Evolutionary conservation across 2,329 filamentous ascomycete species (phyloP), one percentile per base, ranked within the genome.

Genomic region (Lachnellula suecica): DNA sequence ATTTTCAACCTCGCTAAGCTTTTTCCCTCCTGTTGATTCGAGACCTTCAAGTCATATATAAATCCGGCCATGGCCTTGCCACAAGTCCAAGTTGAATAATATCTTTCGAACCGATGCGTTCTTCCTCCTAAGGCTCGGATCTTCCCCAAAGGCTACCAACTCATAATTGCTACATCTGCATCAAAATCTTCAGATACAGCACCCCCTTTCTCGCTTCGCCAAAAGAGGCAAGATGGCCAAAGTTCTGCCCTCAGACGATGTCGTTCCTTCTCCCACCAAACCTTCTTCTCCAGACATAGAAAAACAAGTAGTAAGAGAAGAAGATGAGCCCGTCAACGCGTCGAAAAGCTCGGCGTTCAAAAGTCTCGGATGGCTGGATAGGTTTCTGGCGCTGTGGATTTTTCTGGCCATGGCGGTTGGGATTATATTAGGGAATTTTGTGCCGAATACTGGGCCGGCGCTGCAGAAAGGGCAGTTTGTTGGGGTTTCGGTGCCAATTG

Each of bases 391-490:
- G 2, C 8, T 80, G 45, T 81, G 84, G 84, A 87, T 87, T 53
- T 73, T 87, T 42, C 72, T 87, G 1, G 81, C 83, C n/a, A 87
- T 88, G 79, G 75, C 74, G 8, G 70, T 85, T 23, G 84, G 84
- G 2, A 84, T 87, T 43, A 72, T 85, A 2, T 67, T 87, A 1
- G 83, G 82, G 2, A 86, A 87, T 60, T 83, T 84, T 35, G 81
- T 85, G 3, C 74, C 76, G 0, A 73, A 68, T 34, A 78, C 77
- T 4, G 81, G 78, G 0, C 75, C 75, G 2, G 75, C 79, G 0
- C 68, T 87, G 10, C 79, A 87, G 59, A 77, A 72, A 53, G 83
- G 84, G 3, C 74, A 78, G 44, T 86, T 87, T 59, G 81, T 85
- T 4, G 79, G 80, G 0, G 84, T 87, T 4, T 82, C 79, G 15